Evolutionary conservation across 2,329 filamentous ascomycete genomes (phyloP).

Genomic region (Pseudocercospora musae): DNA sequence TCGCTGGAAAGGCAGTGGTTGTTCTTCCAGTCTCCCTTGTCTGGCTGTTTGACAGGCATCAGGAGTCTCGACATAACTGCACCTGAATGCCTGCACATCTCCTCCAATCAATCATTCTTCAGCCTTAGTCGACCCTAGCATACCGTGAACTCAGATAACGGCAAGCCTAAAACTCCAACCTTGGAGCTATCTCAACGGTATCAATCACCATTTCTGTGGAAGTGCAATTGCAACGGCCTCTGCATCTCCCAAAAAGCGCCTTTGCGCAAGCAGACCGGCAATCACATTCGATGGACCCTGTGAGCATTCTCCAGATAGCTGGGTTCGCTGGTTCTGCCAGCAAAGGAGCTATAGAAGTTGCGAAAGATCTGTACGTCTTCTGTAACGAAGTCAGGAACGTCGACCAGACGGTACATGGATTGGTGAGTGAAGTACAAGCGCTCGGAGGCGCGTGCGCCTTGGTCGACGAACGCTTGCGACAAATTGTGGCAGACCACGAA

Average conservation of each 20-base stretch:
- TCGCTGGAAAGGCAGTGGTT: not conserved
- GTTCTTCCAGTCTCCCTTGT: not conserved
- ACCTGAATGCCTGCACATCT: not conserved
- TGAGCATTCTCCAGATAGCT: constrained; percentile 3
- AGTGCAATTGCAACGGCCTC: not conserved
- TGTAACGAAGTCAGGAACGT: constrained; percentile 9
- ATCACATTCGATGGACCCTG: constrained; percentile 4
- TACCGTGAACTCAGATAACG: not conserved
- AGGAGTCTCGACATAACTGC: too few relatives aligned
- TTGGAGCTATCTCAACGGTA: not conserved
- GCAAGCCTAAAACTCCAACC: not conserved
- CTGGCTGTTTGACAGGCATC: not conserved
- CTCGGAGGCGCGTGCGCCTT: constrained; percentile 11
- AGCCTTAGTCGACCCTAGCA: not conserved
- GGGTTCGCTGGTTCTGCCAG: constrained; percentile 2
- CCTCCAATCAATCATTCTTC: not conserved
- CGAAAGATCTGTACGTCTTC: constrained; percentile 10
- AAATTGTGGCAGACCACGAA: constrained; percentile 9
- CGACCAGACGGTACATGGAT: constrained; percentile 8
- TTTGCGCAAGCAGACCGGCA: not conserved
- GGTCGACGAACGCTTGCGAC: constrained; percentile 11
- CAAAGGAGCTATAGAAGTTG: constrained; percentile 8
- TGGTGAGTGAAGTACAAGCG: constrained; percentile 7
- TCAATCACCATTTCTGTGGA: not conserved
- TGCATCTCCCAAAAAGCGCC: not conserved